Conservation (phyloP, 805 yeast genomes). For the Kodamaea sagamina region DNA sequence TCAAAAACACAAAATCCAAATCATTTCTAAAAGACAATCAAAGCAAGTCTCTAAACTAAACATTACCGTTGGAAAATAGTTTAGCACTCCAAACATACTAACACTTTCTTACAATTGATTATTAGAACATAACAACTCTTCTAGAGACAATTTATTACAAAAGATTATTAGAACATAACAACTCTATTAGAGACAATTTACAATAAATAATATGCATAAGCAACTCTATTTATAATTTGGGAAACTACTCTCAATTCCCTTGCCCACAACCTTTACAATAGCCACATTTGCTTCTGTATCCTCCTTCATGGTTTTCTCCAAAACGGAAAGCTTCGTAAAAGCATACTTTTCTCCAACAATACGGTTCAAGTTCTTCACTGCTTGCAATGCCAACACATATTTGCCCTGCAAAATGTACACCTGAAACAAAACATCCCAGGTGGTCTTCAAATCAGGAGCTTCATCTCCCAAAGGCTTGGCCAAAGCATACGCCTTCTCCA, state of each 20-base stretch:
- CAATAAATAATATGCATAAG: background rate
- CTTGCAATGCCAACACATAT: constrained; percentile 48
- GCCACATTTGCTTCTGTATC: constrained; percentile 45
- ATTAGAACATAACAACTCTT: too few species aligned
- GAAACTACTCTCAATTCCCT: constrained; percentile 36
- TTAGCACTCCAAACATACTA: too few species aligned
- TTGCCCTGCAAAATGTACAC: constrained; percentile 44
- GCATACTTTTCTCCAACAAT: constrained; percentile 21
- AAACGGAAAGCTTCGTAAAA: constrained; percentile 13
- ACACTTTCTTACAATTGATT: too few species aligned
- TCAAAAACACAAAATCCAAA: too few species aligned
- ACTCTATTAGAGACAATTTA: too few species aligned
- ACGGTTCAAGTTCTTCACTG: constrained; percentile 45
- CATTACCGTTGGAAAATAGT: too few species aligned
- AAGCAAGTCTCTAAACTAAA: too few species aligned
- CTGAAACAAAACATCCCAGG: constrained; percentile 48
- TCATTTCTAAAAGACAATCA: too few species aligned
- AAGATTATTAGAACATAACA: too few species aligned
- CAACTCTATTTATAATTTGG: constrained; percentile 24
- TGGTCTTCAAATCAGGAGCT: constrained; percentile 39
- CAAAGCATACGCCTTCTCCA: constrained; percentile 45
- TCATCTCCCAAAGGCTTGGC: constrained; percentile 45
- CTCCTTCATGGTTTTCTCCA: constrained; percentile 24
- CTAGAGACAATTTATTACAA: too few species aligned
- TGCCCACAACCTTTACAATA: constrained; percentile 43